Evolutionary conservation across 345 rosid genomes (phyloP).

Genomic region (Populus alba): DNA sequence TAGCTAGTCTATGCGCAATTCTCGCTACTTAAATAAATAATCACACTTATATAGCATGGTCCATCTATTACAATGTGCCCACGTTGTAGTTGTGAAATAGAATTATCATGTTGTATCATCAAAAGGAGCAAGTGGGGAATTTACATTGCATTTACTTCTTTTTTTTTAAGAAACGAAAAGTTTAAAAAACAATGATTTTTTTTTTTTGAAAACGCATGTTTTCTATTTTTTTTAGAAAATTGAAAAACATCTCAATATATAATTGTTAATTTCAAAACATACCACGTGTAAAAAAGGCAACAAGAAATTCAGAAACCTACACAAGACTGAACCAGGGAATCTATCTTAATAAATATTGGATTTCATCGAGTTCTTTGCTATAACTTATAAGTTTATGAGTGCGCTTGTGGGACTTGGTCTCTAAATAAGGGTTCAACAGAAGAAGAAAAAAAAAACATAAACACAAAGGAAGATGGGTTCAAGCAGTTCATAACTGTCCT

Average conservation of each 20-base stretch:
- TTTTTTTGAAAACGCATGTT: too few species aligned
- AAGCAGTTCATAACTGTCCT: conserved; percentile 4
- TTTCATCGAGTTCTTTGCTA: not conserved
- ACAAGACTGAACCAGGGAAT: not conserved
- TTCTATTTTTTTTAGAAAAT: too few species aligned
- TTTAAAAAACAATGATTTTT: too few species aligned
- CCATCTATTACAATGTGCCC: not conserved
- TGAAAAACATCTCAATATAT: too few species aligned
- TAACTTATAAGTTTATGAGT: too few species aligned
- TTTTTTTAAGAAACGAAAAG: too few species aligned
- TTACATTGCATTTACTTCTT: not conserved
- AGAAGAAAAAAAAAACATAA: not conserved
- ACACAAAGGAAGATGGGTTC: conserved; percentile 5
- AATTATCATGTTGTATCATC: not conserved
- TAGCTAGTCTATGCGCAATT: not conserved
- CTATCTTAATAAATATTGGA: too few species aligned
- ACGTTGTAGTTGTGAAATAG: not conserved
- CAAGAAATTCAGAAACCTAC: not conserved
- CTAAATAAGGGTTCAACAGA: conserved; percentile 4
- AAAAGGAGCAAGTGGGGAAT: not conserved
- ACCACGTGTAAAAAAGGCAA: not conserved
- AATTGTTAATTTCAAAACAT: too few species aligned
- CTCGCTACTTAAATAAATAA: not conserved
- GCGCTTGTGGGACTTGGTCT: conserved; percentile 27
- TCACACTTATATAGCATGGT: not conserved